These are phyloP conservation scores for Dictyostelium brefeldianum DNA, from an alignment of 78 protist genomes.

Conservation along the genomic window DNA sequence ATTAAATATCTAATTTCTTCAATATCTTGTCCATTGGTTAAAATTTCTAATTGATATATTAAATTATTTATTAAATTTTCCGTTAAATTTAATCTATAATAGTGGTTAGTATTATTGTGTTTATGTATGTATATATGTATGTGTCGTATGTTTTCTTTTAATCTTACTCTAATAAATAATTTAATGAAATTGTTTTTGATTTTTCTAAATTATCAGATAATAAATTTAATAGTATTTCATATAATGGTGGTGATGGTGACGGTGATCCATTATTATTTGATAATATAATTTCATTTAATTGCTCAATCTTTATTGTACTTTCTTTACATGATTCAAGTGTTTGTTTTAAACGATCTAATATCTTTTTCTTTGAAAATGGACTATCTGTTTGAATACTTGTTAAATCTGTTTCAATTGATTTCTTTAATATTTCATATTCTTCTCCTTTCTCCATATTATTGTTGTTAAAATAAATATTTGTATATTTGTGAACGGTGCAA, in stretches of 20 bases:
- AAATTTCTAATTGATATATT: slow-evolving; percentile 5
- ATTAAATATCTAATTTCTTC: slow-evolving; percentile 48
- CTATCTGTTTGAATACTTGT: neutral
- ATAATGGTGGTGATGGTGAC: neutral
- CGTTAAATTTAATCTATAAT: neutral
- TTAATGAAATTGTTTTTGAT: slow-evolving; percentile 28
- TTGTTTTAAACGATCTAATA: slow-evolving; percentile 15
- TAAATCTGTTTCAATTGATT: neutral
- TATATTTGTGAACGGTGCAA: too few relatives aligned
- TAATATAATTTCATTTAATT: neutral
- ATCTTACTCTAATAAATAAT: slow-evolving; percentile 17
- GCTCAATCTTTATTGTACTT: neutral
- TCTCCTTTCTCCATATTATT: too few relatives aligned
- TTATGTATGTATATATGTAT: neutral
- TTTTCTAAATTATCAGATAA: slow-evolving; percentile 32
- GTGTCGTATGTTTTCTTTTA: neutral
- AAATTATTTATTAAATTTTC: slow-evolving; percentile 2
- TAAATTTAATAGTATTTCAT: neutral
- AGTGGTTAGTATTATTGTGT: neutral
- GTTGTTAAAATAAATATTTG: too few relatives aligned
- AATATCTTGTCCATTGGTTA: slow-evolving; percentile 18
- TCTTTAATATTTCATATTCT: neutral
- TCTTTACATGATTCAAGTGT: neutral
- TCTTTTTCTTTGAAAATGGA: slow-evolving; percentile 2
- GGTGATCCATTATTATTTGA: neutral